phyloP scores from a whole-genome alignment of 257 asterid genomes.

The Nicotiana sylvestris region DNA sequence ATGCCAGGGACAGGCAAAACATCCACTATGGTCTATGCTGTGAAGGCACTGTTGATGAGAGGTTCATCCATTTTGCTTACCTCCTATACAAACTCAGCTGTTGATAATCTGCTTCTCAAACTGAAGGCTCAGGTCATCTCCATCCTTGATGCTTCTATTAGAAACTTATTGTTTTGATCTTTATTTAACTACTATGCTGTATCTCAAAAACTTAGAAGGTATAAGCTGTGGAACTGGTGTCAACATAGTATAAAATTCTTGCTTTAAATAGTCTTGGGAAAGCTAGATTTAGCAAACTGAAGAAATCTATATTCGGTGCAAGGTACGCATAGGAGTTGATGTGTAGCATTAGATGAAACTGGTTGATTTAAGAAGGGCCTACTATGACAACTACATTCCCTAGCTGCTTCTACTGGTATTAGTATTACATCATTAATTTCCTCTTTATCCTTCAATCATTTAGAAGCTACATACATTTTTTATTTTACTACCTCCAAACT shows the following conservation, averaged over 20 bases:
- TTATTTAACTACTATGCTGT: background rate
- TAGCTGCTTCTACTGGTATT: background rate
- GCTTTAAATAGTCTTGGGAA: background rate
- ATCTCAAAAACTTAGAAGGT: background rate
- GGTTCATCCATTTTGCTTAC: constrained; percentile 98
- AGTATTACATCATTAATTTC: background rate
- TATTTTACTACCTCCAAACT: background rate
- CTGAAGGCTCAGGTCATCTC: constrained; percentile 76
- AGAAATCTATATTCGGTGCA: background rate
- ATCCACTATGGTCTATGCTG: constrained; percentile 96
- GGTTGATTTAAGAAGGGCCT: background rate
- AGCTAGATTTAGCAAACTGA: background rate
- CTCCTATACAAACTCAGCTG: constrained; percentile 95
- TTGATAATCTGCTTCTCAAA: constrained; percentile 86
- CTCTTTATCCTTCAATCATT: constrained; percentile 4
- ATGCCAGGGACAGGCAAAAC: constrained; percentile 99
- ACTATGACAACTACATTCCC: background rate
- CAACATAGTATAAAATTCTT: background rate
- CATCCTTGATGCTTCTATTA: constrained; percentile 11
- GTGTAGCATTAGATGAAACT: background rate
- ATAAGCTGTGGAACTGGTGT: background rate
- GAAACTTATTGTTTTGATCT: too few species aligned
- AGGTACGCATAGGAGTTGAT: background rate
- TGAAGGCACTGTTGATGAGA: constrained; percentile 93
- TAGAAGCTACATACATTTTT: background rate